A percentile compares a stretch with the other conserved stretches of the same genome.
Evolutionary conservation across 805 yeast genomes (phyloP).

Genomic region (Yamadazyma phyllophila): DNA sequence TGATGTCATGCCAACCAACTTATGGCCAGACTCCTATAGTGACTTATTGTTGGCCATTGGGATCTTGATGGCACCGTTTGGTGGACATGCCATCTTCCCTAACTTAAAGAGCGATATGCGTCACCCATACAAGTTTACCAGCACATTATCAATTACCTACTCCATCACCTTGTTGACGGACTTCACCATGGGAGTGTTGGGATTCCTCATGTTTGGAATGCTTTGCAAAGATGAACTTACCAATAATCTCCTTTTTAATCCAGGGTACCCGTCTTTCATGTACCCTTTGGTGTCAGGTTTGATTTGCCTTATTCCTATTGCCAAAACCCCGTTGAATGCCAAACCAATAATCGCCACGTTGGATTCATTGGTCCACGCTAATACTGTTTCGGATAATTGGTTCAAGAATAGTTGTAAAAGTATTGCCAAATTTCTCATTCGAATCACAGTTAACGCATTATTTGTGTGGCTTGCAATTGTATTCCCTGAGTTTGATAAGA

Average conservation of each 20-base stretch:
- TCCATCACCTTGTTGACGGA: constrained; percentile 60
- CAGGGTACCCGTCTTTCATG: constrained; percentile 50
- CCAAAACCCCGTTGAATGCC: constrained; percentile 80
- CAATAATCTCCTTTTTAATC: constrained; percentile 42
- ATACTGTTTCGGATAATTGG: constrained; percentile 14
- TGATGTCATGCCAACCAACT: constrained; percentile 59
- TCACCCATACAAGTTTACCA: constrained; percentile 56
- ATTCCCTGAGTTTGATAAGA: constrained; percentile 76
- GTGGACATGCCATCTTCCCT: constrained; percentile 83
- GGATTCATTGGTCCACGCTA: constrained; percentile 49
- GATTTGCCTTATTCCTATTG: constrained; percentile 79
- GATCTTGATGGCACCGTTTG: constrained; percentile 74
- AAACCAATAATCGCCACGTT: constrained; percentile 76
- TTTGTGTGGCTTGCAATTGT: constrained; percentile 60
- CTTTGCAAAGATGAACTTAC: constrained; percentile 52
- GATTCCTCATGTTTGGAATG: constrained; percentile 59
- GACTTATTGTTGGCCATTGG: constrained; percentile 61
- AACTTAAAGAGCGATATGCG: constrained; percentile 74
- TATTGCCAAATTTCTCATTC: constrained; percentile 19
- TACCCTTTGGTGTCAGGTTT: constrained; percentile 55
- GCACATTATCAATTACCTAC: constrained; percentile 57
- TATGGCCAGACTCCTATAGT: constrained; percentile 57
- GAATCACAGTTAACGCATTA: constrained; percentile 49
- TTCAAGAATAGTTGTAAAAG: constrained; percentile 10
- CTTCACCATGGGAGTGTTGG: constrained; percentile 60